phyloP scores from a whole-genome alignment of 345 rosid genomes.

The Citrus trifoliata region DNA sequence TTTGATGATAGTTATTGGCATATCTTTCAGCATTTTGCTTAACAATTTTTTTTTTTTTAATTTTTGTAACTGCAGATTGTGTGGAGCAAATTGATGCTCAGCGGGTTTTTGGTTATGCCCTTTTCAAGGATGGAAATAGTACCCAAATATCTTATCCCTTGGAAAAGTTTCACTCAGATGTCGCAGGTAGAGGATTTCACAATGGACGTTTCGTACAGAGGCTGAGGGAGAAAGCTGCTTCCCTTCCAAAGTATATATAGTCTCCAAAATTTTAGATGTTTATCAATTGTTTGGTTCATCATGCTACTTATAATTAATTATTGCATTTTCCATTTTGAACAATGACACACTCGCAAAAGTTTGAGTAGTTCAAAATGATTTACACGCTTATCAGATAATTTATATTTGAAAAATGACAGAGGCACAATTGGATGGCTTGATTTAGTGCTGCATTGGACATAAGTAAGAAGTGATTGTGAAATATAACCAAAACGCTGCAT shows the following conservation, averaged over 20 bases:
- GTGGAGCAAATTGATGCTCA: constrained; percentile 57
- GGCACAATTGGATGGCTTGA: background rate
- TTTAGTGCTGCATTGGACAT: background rate
- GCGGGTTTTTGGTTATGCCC: constrained; percentile 45
- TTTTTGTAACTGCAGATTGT: constrained; percentile 33
- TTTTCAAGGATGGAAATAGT: constrained; percentile 44
- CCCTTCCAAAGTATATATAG: constrained; percentile 37
- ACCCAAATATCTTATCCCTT: constrained; percentile 40
- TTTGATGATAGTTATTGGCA: background rate
- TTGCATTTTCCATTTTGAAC: background rate
- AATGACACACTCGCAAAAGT: background rate
- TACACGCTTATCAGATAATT: background rate
- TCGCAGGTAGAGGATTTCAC: constrained; percentile 57
- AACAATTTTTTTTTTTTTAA: background rate
- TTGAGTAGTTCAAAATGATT: background rate
- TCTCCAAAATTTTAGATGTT: background rate
- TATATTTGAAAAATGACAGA: background rate
- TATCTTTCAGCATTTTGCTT: background rate
- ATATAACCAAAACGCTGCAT: background rate
- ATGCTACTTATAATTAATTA: background rate
- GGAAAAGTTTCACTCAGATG: constrained; percentile 40
- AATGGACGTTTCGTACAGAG: constrained; percentile 59
- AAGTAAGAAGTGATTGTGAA: background rate
- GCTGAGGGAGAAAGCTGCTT: constrained; percentile 49
- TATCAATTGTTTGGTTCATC: background rate